Conservation (phyloP, 257 asterid species). For the Nicotiana attenuata region DNA sequence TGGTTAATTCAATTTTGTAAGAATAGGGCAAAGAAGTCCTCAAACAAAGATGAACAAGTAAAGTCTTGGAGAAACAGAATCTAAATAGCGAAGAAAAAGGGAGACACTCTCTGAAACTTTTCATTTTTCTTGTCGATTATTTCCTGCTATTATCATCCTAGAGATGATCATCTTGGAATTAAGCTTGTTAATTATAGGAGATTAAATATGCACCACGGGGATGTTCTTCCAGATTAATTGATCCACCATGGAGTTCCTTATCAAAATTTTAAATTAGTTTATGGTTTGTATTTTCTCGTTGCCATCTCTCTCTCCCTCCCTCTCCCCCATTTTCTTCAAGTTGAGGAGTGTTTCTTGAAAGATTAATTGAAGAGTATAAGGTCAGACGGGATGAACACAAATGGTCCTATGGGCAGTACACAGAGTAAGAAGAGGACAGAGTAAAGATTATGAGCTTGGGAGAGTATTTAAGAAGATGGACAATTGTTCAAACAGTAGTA, state of each 20-base stretch:
- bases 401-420: too few relatives aligned
- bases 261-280: neutral
- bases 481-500: too few relatives aligned
- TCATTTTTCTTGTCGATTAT: neutral
- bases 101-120: neutral
- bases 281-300: neutral
- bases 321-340: too few relatives aligned
- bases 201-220: neutral
- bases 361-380: too few relatives aligned
- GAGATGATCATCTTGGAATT: neutral
- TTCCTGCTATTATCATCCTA: neutral
- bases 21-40: neutral
- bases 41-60: too few relatives aligned
- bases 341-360: too few relatives aligned
- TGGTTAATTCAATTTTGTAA: neutral
- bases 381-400: too few relatives aligned
- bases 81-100: neutral
- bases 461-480: too few relatives aligned
- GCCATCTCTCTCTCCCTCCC: too few relatives aligned
- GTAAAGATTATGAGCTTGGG: too few relatives aligned
- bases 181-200: neutral
- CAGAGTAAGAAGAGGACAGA: too few relatives aligned
- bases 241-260: neutral
- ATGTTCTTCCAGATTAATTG: neutral
- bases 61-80: neutral